Base-by-base conservation (phyloP, 1,284 basidiomycete species). In the Retiboletus flavoniger region DNA sequence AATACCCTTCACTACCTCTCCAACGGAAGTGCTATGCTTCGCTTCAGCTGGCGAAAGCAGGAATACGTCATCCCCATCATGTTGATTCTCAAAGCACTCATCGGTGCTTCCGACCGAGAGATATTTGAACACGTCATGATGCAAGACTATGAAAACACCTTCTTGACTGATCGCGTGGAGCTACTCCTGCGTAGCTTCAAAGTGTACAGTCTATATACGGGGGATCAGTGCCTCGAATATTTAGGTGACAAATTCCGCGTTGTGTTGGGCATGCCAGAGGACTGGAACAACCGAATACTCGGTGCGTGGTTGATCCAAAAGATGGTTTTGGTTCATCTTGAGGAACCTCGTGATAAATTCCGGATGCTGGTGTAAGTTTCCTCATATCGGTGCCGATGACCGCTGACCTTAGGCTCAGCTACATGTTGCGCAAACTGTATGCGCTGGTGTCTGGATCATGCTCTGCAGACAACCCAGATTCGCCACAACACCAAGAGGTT, bases 31-130 rank as follows among this genome's bases (percentile, higher is more conserved):
- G 91, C 95, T 13, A 99, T 95, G 76, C 75, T 99, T 21, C 87
- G 97, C 19, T 99, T 99, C 77, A 94, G 87, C 67, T 98, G 93
- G 94, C 79, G 95, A 51, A 99, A 99, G 75, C 93, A 97, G 69
- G 97, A 99, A 80, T 99, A 98, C 75, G 95, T 98, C 69, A 93
- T 99, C 42, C 97, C 97, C 4, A 90, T 98, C 69, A 95, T 99
- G 85, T 85, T 99, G 58, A 82, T 99, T 64, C 82, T 99, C 63
- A 99, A 99, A 70, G 95, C 95, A 32, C 84, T 99, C 36, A 85
- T 95, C n/a, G 83, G 88, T 56, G 93, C 95, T 14, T 94, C 91
- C 21, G 97, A 99, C 78, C 93, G 91, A 72, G 97, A 99, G 72
- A 95, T 99, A 56, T 99, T 99, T 66, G 91, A 96, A 71, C 92